phyloP scores from a whole-genome alignment of 2,329 filamentous ascomycete genomes.

The Paracorniculantispora psalliotae region DNA sequence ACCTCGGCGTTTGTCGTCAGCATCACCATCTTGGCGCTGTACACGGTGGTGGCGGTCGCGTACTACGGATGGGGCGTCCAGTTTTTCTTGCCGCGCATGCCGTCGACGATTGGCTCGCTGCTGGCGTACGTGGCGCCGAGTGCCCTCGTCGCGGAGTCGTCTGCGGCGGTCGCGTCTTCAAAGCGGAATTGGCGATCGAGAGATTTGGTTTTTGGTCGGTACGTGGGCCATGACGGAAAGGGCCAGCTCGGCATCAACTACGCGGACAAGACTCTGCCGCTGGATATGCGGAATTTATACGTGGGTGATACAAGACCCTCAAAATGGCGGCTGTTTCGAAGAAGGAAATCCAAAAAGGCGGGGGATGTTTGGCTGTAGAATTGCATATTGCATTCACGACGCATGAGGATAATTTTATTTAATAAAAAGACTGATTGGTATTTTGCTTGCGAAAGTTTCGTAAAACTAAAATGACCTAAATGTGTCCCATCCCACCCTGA shows the following conservation, averaged over 20 bases:
- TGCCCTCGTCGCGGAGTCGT: constrained; percentile 21
- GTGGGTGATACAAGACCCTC: background rate
- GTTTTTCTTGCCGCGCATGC: constrained; percentile 45
- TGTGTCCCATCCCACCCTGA: too few relatives aligned
- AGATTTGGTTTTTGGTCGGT: constrained; percentile 46
- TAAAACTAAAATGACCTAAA: too few relatives aligned
- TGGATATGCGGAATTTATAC: background rate
- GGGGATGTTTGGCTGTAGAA: too few relatives aligned
- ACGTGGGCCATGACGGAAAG: constrained; percentile 41
- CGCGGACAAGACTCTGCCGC: background rate
- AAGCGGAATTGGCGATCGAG: too few relatives aligned
- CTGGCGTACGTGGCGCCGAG: constrained; percentile 46
- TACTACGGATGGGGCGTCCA: constrained; percentile 40
- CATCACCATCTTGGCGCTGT: constrained; percentile 36
- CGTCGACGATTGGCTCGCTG: constrained; percentile 43
- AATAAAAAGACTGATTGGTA: too few relatives aligned
- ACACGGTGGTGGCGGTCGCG: constrained; percentile 35
- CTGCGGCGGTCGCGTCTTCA: background rate
- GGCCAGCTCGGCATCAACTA: constrained; percentile 47
- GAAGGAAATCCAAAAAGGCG: too few relatives aligned
- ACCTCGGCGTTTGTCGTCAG: constrained; percentile 40
- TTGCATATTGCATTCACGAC: background rate
- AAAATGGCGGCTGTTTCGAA: background rate
- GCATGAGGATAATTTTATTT: background rate
- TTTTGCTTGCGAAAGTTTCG: too few relatives aligned